A percentile compares a stretch with the other conserved stretches of the same genome.
phyloP scores from a whole-genome alignment of 257 asterid genomes.

The Anisodus tanguticus region DNA sequence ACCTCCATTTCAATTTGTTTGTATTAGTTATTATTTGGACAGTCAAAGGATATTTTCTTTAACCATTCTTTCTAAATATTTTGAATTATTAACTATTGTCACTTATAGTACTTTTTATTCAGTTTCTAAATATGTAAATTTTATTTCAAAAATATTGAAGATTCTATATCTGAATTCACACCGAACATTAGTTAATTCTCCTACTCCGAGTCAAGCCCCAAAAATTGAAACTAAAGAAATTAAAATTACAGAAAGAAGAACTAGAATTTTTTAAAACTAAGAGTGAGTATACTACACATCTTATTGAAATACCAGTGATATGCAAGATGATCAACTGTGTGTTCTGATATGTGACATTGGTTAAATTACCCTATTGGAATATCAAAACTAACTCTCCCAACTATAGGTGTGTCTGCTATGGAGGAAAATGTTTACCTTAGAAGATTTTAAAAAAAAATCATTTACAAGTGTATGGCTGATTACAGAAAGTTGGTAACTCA shows the following conservation, averaged over 20 bases:
- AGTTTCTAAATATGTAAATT: background rate
- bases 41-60: too few relatives aligned
- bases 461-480: background rate
- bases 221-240: background rate
- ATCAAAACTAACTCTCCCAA: background rate
- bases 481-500: background rate
- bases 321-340: background rate
- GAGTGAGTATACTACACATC: background rate
- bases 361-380: background rate
- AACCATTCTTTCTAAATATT: too few relatives aligned
- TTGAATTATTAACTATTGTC: too few relatives aligned
- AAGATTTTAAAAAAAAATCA: background rate
- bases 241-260: slow-evolving; percentile 6
- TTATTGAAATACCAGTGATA: background rate
- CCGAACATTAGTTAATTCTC: too few relatives aligned
- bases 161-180: too few relatives aligned
- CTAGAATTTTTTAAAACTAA: background rate
- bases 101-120: background rate
- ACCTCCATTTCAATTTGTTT: too few relatives aligned
- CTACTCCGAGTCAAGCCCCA: too few relatives aligned
- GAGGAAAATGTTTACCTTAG: background rate
- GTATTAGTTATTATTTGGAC: too few relatives aligned
- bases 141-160: too few relatives aligned
- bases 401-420: background rate
- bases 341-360: background rate